Evolutionary conservation across 2,329 filamentous ascomycete species (phyloP), one percentile per base, ranked within the genome.

Genomic region (Aaosphaeria pasadenensis): DNA sequence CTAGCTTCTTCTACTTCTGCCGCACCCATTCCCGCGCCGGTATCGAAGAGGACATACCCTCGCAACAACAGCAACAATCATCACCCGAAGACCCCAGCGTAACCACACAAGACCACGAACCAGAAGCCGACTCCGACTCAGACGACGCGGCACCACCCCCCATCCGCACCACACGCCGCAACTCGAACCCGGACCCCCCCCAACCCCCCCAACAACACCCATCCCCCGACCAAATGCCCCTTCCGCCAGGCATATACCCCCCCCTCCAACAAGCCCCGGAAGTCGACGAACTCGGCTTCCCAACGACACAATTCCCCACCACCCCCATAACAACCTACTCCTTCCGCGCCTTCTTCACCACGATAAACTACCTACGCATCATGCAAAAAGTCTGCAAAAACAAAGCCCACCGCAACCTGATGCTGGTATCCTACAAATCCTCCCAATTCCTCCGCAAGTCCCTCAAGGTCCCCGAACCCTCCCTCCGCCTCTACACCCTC

Each of bases 361-460:
- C 88, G 40, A 96, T 96, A 76, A 97, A 96, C 73, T 92, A 95
- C 71, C 79, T 99, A 17, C 90, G 95, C 55, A 86, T 96, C 50
- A 89, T 99, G 82, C 94, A 99, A 66, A 99, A 99, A 73, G 88
- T 97, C 50, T 96, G 91, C 73, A 95, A 95, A 61, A 83, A 89
- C 72, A 97, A 97, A 73, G 89, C 92, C 1, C 94, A 99, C 73
- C 87, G 94, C 47, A 95, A 95, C 69, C 79, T 99, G 11, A 81
- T 97, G 43, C 84, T 99, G 44, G 91, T 99, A 33, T 89, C 92
- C 63, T 97, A 96, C 78, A 97, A 97, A 73, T 94, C 88, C 42
- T 91, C 87, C 48, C 90, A 89, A 50, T 95, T 96, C 59, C 81
- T 99, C 29, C 88, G 91, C 60, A 96, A 96, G 70, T 86, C 88